A percentile compares a stretch with the other conserved stretches of the same genome.
Conservation (phyloP, 805 yeast genomes). For the Pichia occidentalis region DNA sequence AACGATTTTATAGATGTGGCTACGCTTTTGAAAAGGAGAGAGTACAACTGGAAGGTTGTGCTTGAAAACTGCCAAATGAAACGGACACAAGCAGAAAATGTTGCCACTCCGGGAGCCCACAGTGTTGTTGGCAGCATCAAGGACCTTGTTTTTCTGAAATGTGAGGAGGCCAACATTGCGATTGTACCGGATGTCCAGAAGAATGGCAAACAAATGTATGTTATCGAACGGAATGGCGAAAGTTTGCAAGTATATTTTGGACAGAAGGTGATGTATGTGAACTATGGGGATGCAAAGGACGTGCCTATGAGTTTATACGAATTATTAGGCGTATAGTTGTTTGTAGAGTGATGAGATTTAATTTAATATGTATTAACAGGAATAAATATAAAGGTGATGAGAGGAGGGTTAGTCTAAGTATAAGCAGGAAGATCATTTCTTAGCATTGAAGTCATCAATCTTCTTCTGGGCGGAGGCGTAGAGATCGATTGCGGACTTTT, state of each 20-base stretch:
- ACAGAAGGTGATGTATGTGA: constrained; percentile 4
- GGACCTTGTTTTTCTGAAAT: constrained; percentile 59
- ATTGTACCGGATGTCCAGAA: constrained; percentile 28
- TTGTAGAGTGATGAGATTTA: no score
- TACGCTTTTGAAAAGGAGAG: neutral
- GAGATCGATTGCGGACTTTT: constrained; percentile 12
- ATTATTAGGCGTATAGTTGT: no score
- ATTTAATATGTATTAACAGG: no score
- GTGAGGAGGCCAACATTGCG: constrained; percentile 43
- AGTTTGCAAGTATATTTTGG: constrained; percentile 3
- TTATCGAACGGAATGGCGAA: constrained; percentile 28
- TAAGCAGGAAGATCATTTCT: constrained; percentile 21
- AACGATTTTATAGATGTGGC: neutral
- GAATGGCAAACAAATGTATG: constrained; percentile 39
- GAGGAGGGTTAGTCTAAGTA: neutral
- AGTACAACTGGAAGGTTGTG: no score
- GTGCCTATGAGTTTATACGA: neutral
- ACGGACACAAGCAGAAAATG: neutral
- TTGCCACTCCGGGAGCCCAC: constrained; percentile 34
- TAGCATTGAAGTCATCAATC: constrained; percentile 16
- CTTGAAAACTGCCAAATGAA: no score
- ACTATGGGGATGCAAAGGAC: constrained; percentile 1
- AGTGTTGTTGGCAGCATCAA: no score
- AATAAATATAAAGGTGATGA: neutral
- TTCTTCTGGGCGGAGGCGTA: constrained; percentile 17